Base-by-base conservation (phyloP, 768 basidiomycete species). In the Lactarius quietus region DNA sequence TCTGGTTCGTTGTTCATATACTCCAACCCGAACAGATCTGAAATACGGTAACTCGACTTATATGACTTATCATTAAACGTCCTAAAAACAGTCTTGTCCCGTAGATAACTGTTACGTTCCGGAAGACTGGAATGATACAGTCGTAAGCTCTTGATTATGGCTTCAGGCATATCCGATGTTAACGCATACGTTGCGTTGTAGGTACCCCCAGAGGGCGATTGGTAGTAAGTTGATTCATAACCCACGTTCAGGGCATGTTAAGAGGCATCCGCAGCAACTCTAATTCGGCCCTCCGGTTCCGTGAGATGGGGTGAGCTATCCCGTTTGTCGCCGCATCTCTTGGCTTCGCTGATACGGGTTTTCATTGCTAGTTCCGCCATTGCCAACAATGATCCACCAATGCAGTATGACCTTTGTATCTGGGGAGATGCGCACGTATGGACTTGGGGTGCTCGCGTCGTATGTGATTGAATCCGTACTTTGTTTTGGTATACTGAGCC, bases 401-500 rank as follows among this genome's bases (percentile, higher is more conserved):
- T 86, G 29, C 79, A 84, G 56, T 83, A 76, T 69, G 76, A 74
- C 41, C 72, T 86, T 20, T 86, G 84, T 70, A 81, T 81, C 55
- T 86, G 84, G 84, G 83, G 84, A n/a, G 63, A 70, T 17, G 81
- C 80, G 3, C 73, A 84, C 61, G 83, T 84, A 14, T 85, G 84
- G 83, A 74, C 77, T 12, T 86, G 84, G 84, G 84, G 84, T n/a
- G 79, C 81, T 17, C 77, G 78, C 59, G 84, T 83, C 68, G 81
- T 82, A 71, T 36, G 74, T 73, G 12, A n/a, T 52, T 26, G 15
- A 23, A 7, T 39, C 17, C 26, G n/a, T 53, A n/a, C 14, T 14
- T 28, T 39, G 28, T 33, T 36, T 26, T 20, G 7, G 23, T 6
- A 23, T 29, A 38, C 57, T 65, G 15, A 61, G 51, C 15, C 10